Evolutionary conservation across 768 basidiomycete species (phyloP), one percentile per base, ranked within the genome.

Genomic region (Psilocybe cyanescens): DNA sequence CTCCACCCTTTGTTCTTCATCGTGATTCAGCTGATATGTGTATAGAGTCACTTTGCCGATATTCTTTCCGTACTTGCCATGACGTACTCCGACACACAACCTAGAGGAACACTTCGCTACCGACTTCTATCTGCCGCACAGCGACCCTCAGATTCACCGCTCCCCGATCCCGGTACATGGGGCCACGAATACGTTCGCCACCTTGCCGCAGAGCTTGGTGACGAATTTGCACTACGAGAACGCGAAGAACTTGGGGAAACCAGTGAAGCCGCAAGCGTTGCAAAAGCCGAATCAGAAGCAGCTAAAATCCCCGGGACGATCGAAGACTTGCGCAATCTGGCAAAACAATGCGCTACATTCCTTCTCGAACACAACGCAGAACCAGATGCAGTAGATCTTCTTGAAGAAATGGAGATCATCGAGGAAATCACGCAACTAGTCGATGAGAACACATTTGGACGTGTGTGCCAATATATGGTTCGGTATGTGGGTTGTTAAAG

Each of bases 111-210:
- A 2, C 88, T 99, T 30, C 87, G 88, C 64, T 99, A 97, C 78
- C 91, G 96, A 50, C 85, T 99, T 19, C 82, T 95, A 37, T 90
- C 93, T 6, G 86, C 88, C 8, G 85, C 89, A 16, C 79, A 90
- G 52, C 84, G 86, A 48, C 86, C 88, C 35, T 70, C 83, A 16
- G 81, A 86, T 44, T 85, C 90, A 2, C 85, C 87, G 3, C 84
- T 92, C 19, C 83, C 90, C 2, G 93, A 95, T 66, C 96, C 97
- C 0, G 96, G 97, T n/a, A 84, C 88, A 33, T 99, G 97, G 97
- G 97, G 97, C 3, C 96, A 99, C 72, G 97, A 99, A 80, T 99
- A 99, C 71, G 94, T 99, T 57, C 89, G 97, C 35, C 97, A 99
- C 72, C 85, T 99, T 49, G 94, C 97, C 9, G 90, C 97, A 2